A percentile compares a stretch with the other conserved stretches of the same genome.
These are phyloP conservation scores for Colletotrichum sp. DNA, from an alignment of 2,329 filamentous ascomycete genomes.

Conservation along the genomic window DNA sequence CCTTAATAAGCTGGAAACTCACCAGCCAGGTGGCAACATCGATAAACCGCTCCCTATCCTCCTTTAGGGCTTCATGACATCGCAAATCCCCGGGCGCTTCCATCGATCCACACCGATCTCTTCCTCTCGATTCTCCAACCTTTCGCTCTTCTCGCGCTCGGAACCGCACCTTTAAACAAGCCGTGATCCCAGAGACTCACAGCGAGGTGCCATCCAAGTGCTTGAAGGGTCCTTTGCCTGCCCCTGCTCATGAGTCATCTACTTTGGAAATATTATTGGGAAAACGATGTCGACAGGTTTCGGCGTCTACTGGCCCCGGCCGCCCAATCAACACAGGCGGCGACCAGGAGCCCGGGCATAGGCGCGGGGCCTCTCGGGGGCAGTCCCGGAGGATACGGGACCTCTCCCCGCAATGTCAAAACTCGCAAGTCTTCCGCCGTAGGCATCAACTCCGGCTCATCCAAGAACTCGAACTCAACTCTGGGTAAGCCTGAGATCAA, in stretches of 20 bases:
- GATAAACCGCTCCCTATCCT: not conserved
- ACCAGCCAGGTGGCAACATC: slow-evolving; percentile 18
- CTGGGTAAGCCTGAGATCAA: slow-evolving; percentile 75
- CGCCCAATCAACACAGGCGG: slow-evolving; percentile 59
- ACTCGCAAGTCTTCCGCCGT: slow-evolving; percentile 57
- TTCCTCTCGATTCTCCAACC: not conserved
- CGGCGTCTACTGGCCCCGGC: slow-evolving; percentile 82
- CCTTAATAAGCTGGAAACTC: not conserved
- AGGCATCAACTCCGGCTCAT: slow-evolving; percentile 44
- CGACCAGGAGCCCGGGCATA: slow-evolving; percentile 57
- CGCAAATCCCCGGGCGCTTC: not conserved
- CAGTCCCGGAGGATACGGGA: slow-evolving; percentile 45
- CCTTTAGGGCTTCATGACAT: not conserved
- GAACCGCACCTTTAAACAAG: slow-evolving; percentile 81
- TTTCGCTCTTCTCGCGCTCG: slow-evolving; percentile 36
- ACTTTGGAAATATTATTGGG: slow-evolving; percentile 95
- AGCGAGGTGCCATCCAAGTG: slow-evolving; percentile 79
- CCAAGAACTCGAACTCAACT: slow-evolving; percentile 47
- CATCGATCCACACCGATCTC: not conserved
- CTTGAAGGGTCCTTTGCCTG: slow-evolving; percentile 39
- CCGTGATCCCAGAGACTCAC: slow-evolving; percentile 86
- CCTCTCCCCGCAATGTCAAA: slow-evolving; percentile 57
- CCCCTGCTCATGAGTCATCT: slow-evolving; percentile 85
- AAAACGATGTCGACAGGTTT: slow-evolving; percentile 97
- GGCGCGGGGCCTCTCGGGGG: slow-evolving; percentile 38